phyloP scores from a whole-genome alignment of 2,329 filamentous ascomycete species.

The Sphaceloma murrayae region DNA sequence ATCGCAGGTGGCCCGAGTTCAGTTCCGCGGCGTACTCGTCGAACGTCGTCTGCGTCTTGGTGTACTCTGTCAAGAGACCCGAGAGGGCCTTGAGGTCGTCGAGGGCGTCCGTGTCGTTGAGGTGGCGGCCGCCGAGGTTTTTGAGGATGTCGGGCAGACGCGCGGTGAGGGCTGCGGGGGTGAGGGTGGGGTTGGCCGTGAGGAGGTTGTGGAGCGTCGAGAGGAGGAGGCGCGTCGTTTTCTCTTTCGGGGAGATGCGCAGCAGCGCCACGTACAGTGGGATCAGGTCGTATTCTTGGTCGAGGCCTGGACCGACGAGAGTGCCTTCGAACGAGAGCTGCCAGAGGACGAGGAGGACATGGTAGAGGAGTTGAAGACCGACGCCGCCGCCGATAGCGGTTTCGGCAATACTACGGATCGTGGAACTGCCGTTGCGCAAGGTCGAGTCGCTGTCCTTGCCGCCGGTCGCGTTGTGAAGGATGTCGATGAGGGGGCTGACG shows the following conservation, averaged over 20 bases:
- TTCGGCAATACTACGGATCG: slow-evolving; percentile 48
- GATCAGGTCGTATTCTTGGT: slow-evolving; percentile 87
- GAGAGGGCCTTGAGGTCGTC: slow-evolving; percentile 40
- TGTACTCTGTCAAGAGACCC: slow-evolving; percentile 75
- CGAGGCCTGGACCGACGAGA: slow-evolving; percentile 65
- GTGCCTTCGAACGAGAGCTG: slow-evolving; percentile 83
- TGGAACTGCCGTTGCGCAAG: slow-evolving; percentile 39
- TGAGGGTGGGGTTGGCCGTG: slow-evolving; percentile 56
- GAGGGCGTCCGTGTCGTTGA: slow-evolving; percentile 44
- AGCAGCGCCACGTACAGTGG: slow-evolving; percentile 87
- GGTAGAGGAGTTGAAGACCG: slow-evolving; percentile 84
- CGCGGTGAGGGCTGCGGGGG: slow-evolving; percentile 78
- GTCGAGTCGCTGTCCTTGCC: slow-evolving; percentile 58
- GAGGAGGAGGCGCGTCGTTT: slow-evolving; percentile 84
- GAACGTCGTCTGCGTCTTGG: slow-evolving; percentile 57
- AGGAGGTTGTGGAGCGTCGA: slow-evolving; percentile 86
- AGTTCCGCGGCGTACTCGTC: slow-evolving; percentile 71
- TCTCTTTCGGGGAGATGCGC: slow-evolving; percentile 90
- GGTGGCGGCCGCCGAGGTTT: slow-evolving; percentile 45
- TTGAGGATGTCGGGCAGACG: slow-evolving; percentile 58
- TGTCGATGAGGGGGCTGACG: slow-evolving; percentile 67
- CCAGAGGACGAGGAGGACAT: slow-evolving; percentile 89
- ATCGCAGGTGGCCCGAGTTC: slow-evolving; percentile 75
- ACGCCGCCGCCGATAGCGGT: slow-evolving; percentile 61
- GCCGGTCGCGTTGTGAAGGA: slow-evolving; percentile 65